phyloP scores from a whole-genome alignment of 2,329 filamentous ascomycete species.

The Macrophomina tecta region DNA sequence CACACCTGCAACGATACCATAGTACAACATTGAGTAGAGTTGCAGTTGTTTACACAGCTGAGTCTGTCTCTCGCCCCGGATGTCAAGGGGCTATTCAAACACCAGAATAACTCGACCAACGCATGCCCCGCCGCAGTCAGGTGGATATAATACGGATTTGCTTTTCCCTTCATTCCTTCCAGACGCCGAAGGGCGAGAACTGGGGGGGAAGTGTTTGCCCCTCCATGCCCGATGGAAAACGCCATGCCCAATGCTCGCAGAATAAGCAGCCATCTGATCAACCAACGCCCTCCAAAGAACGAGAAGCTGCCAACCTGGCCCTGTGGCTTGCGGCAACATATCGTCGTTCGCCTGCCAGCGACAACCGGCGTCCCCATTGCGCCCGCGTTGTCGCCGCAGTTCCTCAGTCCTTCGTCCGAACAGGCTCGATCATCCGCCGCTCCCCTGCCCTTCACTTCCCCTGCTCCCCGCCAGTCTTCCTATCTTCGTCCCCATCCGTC shows the following conservation, averaged over 20 bases:
- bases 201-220: neutral
- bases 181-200: neutral
- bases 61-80: neutral
- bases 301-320: neutral
- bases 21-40: conserved; percentile 8
- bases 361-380: neutral
- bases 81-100: neutral
- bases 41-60: conserved; percentile 5
- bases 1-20: neutral
- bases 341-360: neutral
- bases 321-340: neutral
- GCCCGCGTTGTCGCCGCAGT: too few species aligned
- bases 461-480: conserved; percentile 6
- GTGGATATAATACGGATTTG: neutral
- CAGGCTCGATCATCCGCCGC: neutral
- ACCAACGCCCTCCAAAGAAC: neutral
- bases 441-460: too few species aligned
- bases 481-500: conserved; percentile 23
- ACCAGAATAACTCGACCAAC: neutral
- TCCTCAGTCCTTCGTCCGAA: too few species aligned
- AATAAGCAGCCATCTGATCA: neutral
- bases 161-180: neutral
- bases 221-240: neutral
- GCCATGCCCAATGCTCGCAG: neutral
- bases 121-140: neutral